phyloP scores from a whole-genome alignment of 2,329 filamentous ascomycete species.

The Aspergillus phoenicis region DNA sequence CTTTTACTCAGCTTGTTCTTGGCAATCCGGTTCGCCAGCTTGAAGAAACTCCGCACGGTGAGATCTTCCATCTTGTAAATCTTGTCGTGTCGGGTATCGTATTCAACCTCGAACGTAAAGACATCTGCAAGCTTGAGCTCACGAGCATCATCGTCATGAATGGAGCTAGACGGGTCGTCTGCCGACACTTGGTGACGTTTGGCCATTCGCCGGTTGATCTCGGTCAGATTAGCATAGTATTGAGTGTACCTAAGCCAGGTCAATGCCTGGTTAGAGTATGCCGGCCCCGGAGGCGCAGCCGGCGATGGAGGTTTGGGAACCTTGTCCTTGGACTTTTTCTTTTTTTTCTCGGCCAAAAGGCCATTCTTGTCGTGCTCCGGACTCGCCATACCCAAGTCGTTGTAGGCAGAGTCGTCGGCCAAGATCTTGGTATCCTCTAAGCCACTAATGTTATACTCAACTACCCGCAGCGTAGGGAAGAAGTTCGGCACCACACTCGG shows the following conservation, averaged over 20 bases:
- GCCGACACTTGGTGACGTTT: slow-evolving; percentile 13
- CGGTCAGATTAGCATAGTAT: slow-evolving; percentile 91
- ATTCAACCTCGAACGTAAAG: slow-evolving; percentile 80
- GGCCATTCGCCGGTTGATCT: slow-evolving; percentile 74
- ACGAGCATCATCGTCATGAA: slow-evolving; percentile 31
- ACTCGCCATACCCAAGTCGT: neutral
- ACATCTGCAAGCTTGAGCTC: slow-evolving; percentile 58
- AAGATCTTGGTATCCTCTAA: slow-evolving; percentile 59
- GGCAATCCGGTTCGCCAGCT: slow-evolving; percentile 78
- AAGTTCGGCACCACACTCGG: slow-evolving; percentile 92
- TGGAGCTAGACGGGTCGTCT: slow-evolving; percentile 5
- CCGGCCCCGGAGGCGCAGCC: slow-evolving; percentile 76
- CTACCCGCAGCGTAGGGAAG: slow-evolving; percentile 84
- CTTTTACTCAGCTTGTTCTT: slow-evolving; percentile 36
- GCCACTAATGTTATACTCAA: slow-evolving; percentile 89
- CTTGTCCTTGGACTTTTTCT: slow-evolving; percentile 61
- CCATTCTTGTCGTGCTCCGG: slow-evolving; percentile 13
- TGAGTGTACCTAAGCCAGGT: slow-evolving; percentile 81
- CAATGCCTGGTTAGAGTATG: slow-evolving; percentile 82
- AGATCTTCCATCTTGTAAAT: slow-evolving; percentile 77
- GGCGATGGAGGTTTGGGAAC: slow-evolving; percentile 74
- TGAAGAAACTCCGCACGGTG: slow-evolving; percentile 78
- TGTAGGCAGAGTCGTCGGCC: slow-evolving; percentile 19
- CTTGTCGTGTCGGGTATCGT: slow-evolving; percentile 77
- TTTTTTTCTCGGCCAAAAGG: slow-evolving; percentile 43